These are phyloP conservation scores for Torulaspora quercuum DNA, from an alignment of 805 yeast genomes.

Conservation along the genomic window DNA sequence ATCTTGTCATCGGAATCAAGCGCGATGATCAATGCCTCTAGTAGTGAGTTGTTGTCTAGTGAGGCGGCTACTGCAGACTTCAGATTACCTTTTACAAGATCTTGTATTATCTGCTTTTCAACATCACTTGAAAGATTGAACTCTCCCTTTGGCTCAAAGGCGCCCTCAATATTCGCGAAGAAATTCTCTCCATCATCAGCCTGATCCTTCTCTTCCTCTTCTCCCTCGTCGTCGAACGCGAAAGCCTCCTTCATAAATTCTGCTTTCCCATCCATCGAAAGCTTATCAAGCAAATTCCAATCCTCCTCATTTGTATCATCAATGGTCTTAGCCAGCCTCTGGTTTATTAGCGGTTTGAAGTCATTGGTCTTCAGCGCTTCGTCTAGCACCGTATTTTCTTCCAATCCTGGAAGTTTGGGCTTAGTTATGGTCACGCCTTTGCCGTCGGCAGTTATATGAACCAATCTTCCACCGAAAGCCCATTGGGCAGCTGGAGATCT, in stretches of 20 bases:
- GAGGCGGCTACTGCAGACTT: slow-evolving; percentile 66
- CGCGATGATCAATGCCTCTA: slow-evolving; percentile 82
- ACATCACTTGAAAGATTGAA: slow-evolving; percentile 47
- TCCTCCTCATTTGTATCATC: slow-evolving; percentile 50
- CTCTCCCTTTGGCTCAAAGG: slow-evolving; percentile 49
- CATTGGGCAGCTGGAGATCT: slow-evolving; percentile 67
- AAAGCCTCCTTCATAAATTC: slow-evolving; percentile 48
- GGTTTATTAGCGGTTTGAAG: slow-evolving; percentile 52
- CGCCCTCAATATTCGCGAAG: slow-evolving; percentile 37
- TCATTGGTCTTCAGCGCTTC: slow-evolving; percentile 57
- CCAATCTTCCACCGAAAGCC: slow-evolving; percentile 93
- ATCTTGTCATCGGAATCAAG: slow-evolving; percentile 55
- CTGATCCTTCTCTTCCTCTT: slow-evolving; percentile 16
- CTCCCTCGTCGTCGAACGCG: slow-evolving; percentile 36
- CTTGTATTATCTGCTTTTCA: slow-evolving; percentile 45
- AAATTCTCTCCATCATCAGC: slow-evolving; percentile 39
- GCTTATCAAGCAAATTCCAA: slow-evolving; percentile 59
- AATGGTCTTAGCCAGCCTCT: slow-evolving; percentile 44
- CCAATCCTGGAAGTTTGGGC: slow-evolving; percentile 41
- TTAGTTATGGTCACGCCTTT: slow-evolving; percentile 38
- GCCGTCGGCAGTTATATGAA: slow-evolving; percentile 46
- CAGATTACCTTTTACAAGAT: slow-evolving; percentile 59
- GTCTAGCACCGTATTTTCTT: slow-evolving; percentile 43
- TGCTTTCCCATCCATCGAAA: slow-evolving; percentile 49
- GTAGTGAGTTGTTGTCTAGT: slow-evolving; percentile 55